Percentiles rank a stretch among this genome's conserved stretches.
Conservation (phyloP, 2,329 filamentous ascomycete species). For the Ascochyta clinopodiicola region DNA sequence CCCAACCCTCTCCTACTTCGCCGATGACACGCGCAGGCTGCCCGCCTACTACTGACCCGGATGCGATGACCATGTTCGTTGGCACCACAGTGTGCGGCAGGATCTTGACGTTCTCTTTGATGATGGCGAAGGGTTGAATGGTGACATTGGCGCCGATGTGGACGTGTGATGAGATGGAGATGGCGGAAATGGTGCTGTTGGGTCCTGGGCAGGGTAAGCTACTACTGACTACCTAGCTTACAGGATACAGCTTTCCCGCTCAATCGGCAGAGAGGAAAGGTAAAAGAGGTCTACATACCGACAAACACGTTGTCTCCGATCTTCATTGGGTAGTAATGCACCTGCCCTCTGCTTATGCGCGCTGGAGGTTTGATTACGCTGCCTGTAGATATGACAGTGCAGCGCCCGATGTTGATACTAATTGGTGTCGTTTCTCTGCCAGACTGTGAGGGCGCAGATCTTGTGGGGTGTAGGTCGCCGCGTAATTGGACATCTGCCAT, state of each 20-base stretch:
- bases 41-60: conserved; percentile 83
- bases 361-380: conserved; percentile 83
- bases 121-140: conserved; percentile 84
- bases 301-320: conserved; percentile 96
- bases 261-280: neutral
- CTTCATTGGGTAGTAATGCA: conserved; percentile 86
- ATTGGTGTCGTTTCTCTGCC: conserved; percentile 45
- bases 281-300: conserved; percentile 57
- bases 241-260: neutral
- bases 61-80: conserved; percentile 87
- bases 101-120: conserved; percentile 92
- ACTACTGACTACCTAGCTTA: neutral
- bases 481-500: conserved; percentile 94
- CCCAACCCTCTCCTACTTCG: conserved; percentile 61
- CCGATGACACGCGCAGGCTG: conserved; percentile 56
- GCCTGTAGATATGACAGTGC: conserved; percentile 84
- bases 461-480: conserved; percentile 72
- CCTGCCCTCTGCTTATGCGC: conserved; percentile 75
- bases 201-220: conserved; percentile 39
- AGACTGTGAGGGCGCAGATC: conserved; percentile 43
- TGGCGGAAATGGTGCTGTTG: conserved; percentile 77
- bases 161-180: conserved; percentile 83
- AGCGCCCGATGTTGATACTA: conserved; percentile 87
- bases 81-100: conserved; percentile 85
- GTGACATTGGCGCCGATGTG: conserved; percentile 79